Evolutionary conservation across 805 yeast species (phyloP).

Genomic region (Metschnikowia lachancei): DNA sequence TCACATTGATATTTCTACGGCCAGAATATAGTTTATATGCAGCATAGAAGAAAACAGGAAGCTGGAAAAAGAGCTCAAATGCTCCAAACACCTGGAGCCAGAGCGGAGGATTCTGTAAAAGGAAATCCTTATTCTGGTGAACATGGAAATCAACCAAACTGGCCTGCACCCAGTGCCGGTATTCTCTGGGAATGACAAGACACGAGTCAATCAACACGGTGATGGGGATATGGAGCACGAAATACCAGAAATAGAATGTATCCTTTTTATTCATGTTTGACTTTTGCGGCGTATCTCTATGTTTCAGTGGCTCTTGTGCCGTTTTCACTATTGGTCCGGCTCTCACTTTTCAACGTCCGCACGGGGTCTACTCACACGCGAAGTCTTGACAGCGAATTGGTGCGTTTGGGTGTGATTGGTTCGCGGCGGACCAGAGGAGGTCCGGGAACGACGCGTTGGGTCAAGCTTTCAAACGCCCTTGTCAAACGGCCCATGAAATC

Average conservation of each 20-base stretch:
- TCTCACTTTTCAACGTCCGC: too few relatives aligned
- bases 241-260: constrained; percentile 49
- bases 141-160: constrained; percentile 58
- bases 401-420: too few relatives aligned
- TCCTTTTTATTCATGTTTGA: constrained; percentile 26
- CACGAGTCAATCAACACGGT: constrained; percentile 74
- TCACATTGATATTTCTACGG: constrained; percentile 23
- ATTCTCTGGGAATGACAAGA: constrained; percentile 57
- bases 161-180: constrained; percentile 48
- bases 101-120: constrained; percentile 54
- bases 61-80: constrained; percentile 70
- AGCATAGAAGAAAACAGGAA: constrained; percentile 68
- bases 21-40: constrained; percentile 24
- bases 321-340: too few relatives aligned
- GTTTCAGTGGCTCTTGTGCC: background rate
- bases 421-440: too few relatives aligned
- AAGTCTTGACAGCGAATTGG: too few relatives aligned
- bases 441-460: too few relatives aligned
- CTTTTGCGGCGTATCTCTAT: background rate
- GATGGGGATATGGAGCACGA: constrained; percentile 68
- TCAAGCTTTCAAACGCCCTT: too few relatives aligned
- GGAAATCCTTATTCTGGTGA: constrained; percentile 63
- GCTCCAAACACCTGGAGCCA: constrained; percentile 76
- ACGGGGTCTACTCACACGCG: too few relatives aligned
- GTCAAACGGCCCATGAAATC: too few relatives aligned